phyloP scores from a whole-genome alignment of 2,329 filamentous ascomycete genomes.

The Zalaria obscura region DNA sequence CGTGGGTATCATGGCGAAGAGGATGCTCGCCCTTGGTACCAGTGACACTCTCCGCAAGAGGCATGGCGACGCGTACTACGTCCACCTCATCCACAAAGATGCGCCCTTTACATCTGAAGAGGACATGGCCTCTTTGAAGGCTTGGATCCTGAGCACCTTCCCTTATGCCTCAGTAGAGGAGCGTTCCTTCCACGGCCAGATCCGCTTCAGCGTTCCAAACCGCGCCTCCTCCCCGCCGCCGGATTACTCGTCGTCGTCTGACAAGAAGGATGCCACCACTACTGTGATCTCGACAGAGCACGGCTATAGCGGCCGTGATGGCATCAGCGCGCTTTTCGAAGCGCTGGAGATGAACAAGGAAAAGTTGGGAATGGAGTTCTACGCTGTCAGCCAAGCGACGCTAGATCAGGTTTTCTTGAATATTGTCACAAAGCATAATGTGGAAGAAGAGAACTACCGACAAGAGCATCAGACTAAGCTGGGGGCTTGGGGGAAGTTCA shows the following conservation, averaged over 20 bases:
- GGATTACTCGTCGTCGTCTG: slow-evolving; percentile 4
- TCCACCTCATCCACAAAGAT: slow-evolving; percentile 63
- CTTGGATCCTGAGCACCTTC: slow-evolving; percentile 51
- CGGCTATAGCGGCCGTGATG: neutral
- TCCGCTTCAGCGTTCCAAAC: slow-evolving; percentile 65
- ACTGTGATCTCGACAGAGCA: slow-evolving; percentile 5
- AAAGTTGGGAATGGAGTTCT: slow-evolving; percentile 63
- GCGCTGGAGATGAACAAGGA: slow-evolving; percentile 58
- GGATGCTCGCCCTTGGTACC: slow-evolving; percentile 75
- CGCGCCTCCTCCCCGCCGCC: slow-evolving; percentile 8
- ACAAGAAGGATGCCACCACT: slow-evolving; percentile 1
- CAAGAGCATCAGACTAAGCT: slow-evolving; percentile 6
- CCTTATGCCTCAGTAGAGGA: slow-evolving; percentile 54
- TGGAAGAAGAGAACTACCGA: slow-evolving; percentile 50
- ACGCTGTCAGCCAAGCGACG: slow-evolving; percentile 74
- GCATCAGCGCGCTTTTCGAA: slow-evolving; percentile 55
- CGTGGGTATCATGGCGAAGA: slow-evolving; percentile 71
- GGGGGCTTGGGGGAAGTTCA: slow-evolving; percentile 3
- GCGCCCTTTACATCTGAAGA: slow-evolving; percentile 58
- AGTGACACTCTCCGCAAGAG: slow-evolving; percentile 56
- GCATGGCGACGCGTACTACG: slow-evolving; percentile 66
- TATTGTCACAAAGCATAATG: slow-evolving; percentile 68
- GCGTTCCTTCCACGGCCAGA: slow-evolving; percentile 70
- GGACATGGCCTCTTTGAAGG: slow-evolving; percentile 52
- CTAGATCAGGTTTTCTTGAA: slow-evolving; percentile 81